A percentile compares a stretch with the other conserved stretches of the same genome.
These are phyloP conservation scores for Clavariopsis aquatica DNA, from an alignment of 495 filamentous ascomycete genomes.

Conservation along the genomic window DNA sequence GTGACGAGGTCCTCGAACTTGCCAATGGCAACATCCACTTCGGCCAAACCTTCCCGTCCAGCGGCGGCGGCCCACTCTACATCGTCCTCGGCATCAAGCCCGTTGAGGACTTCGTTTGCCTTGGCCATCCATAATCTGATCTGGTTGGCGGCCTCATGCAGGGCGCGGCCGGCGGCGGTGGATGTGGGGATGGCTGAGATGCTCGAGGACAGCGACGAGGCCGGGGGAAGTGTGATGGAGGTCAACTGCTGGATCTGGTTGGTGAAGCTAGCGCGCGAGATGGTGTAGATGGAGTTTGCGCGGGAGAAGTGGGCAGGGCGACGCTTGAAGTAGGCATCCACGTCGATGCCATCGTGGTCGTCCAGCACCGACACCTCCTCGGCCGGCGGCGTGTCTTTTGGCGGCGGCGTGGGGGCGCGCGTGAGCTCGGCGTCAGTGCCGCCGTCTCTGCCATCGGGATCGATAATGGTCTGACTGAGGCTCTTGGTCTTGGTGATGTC, in stretches of 20 bases:
- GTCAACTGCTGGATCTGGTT: constrained; percentile 87
- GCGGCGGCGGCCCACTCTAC: constrained; percentile 96
- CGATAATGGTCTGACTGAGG: constrained; percentile 45
- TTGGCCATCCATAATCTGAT: constrained; percentile 91
- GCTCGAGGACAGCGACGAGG: constrained; percentile 73
- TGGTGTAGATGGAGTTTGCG: constrained; percentile 81
- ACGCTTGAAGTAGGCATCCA: constrained; percentile 57
- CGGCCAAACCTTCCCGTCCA: constrained; percentile 82
- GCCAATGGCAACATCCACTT: constrained; percentile 81
- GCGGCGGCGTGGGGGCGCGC: constrained; percentile 38
- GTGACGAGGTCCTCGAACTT: constrained; percentile 84
- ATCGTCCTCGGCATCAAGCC: constrained; percentile 90
- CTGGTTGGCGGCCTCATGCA: constrained; percentile 81
- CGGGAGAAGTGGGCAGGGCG: constrained; percentile 45
- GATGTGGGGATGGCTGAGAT: constrained; percentile 82
- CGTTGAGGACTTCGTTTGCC: constrained; percentile 79
- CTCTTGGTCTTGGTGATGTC: constrained; percentile 64
- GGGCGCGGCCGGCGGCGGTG: constrained; percentile 70
- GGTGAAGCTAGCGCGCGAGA: constrained; percentile 85
- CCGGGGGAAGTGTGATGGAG: constrained; percentile 79
- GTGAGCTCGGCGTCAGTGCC: neutral
- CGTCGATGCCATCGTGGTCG: constrained; percentile 48
- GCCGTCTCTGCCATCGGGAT: constrained; percentile 7
- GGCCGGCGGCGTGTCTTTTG: constrained; percentile 51
- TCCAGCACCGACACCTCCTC: constrained; percentile 45